Evolutionary conservation across 2,329 filamentous ascomycete species (phyloP).

Genomic region (Nigrospora osmanthi): DNA sequence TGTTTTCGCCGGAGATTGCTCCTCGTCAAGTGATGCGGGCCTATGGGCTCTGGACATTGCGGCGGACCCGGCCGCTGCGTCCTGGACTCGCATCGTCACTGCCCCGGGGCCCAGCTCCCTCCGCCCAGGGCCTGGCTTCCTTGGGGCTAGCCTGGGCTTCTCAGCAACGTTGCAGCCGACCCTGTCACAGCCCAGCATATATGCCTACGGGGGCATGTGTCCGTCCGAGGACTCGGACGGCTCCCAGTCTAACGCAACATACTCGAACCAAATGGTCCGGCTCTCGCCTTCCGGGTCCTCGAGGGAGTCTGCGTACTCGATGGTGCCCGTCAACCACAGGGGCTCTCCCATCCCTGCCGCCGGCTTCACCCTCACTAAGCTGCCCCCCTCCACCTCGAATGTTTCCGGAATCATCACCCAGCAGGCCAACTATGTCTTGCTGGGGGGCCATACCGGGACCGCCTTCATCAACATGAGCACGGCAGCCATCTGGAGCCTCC

Average conservation of each 20-base stretch:
- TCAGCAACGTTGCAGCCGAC: conserved; percentile 49
- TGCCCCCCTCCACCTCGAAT: conserved; percentile 64
- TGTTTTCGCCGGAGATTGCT: conserved; percentile 69
- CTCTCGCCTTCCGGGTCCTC: conserved; percentile 39
- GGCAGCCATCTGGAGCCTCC: conserved; percentile 77
- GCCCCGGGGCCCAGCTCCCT: conserved; percentile 11
- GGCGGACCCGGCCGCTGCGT: conserved; percentile 25
- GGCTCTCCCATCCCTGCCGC: conserved; percentile 73
- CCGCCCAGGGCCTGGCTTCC: conserved; percentile 37
- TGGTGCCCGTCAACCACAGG: conserved; percentile 31
- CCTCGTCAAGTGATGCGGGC: conserved; percentile 38
- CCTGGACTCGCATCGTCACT: conserved; percentile 30
- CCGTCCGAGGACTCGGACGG: conserved; percentile 39
- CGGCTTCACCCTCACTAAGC: conserved; percentile 73
- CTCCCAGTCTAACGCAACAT: conserved; percentile 65
- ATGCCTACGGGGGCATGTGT: conserved; percentile 89
- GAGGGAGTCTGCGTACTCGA: conserved; percentile 22
- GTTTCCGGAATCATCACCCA: conserved; percentile 58
- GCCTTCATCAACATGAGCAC: conserved; percentile 96
- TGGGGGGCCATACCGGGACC: conserved; percentile 75
- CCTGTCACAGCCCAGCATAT: conserved; percentile 50
- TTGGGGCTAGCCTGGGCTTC: conserved; percentile 57
- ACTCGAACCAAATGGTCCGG: conserved; percentile 72
- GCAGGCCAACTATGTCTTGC: conserved; percentile 69
- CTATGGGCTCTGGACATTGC: conserved; percentile 62